Percentiles rank a stretch among this genome's conserved stretches.
phyloP scores from a whole-genome alignment of 148 eudicot genomes.

The Diospyros kaki region DNA sequence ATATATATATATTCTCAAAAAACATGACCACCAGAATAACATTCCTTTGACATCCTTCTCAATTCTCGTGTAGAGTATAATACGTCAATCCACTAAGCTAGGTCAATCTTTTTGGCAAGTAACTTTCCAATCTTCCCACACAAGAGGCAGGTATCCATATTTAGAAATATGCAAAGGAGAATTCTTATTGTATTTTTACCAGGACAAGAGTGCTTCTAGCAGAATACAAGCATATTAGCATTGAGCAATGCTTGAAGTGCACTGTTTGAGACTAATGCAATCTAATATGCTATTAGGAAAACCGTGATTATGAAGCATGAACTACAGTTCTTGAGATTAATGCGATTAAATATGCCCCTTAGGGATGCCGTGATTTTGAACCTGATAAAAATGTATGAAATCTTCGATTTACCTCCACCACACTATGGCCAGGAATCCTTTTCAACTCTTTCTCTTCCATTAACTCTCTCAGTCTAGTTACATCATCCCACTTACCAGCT shows the following conservation, averaged over 20 bases:
- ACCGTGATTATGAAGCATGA: no score
- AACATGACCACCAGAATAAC: no score
- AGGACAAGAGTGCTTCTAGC: background rate
- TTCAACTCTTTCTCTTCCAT: constrained; percentile 19
- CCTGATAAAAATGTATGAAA: constrained; percentile 16
- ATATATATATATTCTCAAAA: no score
- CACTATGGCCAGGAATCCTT: constrained; percentile 21
- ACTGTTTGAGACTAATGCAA: background rate
- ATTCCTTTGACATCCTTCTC: no score
- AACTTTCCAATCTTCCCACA: no score
- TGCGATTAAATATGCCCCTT: background rate
- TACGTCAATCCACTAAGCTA: no score
- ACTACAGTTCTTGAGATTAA: no score
- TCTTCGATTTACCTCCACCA: constrained; percentile 18
- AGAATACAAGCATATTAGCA: background rate
- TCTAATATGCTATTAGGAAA: no score
- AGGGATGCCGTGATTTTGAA: background rate
- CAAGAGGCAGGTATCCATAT: no score
- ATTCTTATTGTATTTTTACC: background rate
- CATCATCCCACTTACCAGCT: constrained; percentile 33
- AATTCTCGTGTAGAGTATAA: no score
- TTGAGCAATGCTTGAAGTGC: background rate
- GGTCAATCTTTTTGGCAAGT: no score
- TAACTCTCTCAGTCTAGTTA: constrained; percentile 15
- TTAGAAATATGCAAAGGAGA: no score